Evolutionary conservation across 169 alveolate genomes (phyloP).

Genomic region (Cryptosporidium tyzzeri): DNA sequence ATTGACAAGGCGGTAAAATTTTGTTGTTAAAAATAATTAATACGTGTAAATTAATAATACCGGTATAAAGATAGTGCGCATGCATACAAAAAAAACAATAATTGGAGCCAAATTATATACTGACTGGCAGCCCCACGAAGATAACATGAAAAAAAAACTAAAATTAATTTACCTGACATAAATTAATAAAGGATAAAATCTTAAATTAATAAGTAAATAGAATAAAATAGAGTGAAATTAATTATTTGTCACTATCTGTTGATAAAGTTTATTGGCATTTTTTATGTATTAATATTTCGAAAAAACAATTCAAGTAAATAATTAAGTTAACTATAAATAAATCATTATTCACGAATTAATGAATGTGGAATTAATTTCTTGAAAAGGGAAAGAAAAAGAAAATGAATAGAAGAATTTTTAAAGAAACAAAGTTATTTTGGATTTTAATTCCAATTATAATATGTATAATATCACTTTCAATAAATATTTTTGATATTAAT

Average conservation of each 20-base stretch:
- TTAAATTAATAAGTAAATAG: not conserved
- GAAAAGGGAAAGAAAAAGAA: not conserved
- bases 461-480: not conserved
- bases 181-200: not conserved
- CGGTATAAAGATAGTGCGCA: constrained; percentile 43
- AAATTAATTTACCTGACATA: constrained; percentile 43
- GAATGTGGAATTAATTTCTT: not conserved
- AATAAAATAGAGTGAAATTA: not conserved
- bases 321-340: not conserved
- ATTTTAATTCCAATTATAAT: not conserved
- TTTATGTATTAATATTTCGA: not conserved
- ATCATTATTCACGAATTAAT: too few species aligned
- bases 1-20: constrained; percentile 28
- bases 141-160: not conserved
- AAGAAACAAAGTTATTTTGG: not conserved
- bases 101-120: constrained; percentile 24
- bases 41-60: constrained; percentile 3
- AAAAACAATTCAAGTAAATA: not conserved
- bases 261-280: too few species aligned
- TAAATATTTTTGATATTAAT: not conserved
- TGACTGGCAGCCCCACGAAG: constrained; percentile 49
- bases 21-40: not conserved
- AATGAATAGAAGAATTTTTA: not conserved
- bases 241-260: not conserved
- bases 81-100: constrained; percentile 6